A percentile compares a stretch with the other conserved stretches of the same genome.
Evolutionary conservation across 306 rosid species (phyloP).

Genomic region (Fagus crenata): DNA sequence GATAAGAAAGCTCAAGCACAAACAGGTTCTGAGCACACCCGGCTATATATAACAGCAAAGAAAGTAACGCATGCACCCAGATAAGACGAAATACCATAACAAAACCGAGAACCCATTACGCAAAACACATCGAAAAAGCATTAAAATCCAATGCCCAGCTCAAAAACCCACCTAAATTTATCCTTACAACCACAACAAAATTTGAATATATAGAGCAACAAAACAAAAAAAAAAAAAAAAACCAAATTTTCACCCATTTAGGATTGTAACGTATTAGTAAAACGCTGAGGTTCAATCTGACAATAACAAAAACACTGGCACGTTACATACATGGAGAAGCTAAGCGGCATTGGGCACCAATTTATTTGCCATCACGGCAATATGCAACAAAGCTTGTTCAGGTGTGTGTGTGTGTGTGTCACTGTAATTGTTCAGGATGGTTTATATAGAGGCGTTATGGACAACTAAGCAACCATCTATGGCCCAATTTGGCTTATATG

Average conservation of each 20-base stretch:
- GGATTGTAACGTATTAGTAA: constrained; percentile 21
- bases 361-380: not conserved
- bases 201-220: constrained; percentile 3
- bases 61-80: constrained; percentile 29
- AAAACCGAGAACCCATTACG: constrained; percentile 26
- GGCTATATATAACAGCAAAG: constrained; percentile 7
- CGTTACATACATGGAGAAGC: not conserved
- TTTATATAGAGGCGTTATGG: not conserved
- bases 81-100: constrained; percentile 33
- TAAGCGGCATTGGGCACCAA: not conserved
- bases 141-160: constrained; percentile 26
- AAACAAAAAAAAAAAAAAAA: not conserved
- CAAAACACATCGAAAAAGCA: constrained; percentile 9
- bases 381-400: not conserved
- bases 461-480: not conserved
- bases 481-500: not conserved
- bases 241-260: constrained; percentile 10
- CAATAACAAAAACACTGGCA: not conserved
- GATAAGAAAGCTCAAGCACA: constrained; percentile 32
- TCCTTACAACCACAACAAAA: not conserved
- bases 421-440: not conserved
- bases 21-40: constrained; percentile 10
- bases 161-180: constrained; percentile 7
- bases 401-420: not conserved
- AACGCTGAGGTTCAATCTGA: constrained; percentile 9